Percentiles rank a stretch among this genome's conserved stretches.
phyloP scores from a whole-genome alignment of 163 green algal species.

The Chlorella variabilis region DNA sequence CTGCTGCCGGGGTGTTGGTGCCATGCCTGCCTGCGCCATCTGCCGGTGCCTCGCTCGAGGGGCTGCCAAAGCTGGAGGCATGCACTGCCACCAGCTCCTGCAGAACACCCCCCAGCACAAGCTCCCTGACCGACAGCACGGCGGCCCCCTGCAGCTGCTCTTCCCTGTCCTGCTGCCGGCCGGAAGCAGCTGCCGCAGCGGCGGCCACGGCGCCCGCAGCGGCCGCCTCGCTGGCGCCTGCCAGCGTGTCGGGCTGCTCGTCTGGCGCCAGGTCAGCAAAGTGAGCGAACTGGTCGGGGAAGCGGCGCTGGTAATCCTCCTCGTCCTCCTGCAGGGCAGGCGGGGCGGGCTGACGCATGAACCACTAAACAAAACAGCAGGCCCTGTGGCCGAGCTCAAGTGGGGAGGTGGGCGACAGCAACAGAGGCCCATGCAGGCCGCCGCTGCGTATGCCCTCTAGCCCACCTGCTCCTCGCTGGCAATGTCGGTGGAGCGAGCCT shows the following conservation, averaged over 20 bases:
- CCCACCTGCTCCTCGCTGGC: conserved; percentile 71
- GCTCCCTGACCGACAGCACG: conserved; percentile 40
- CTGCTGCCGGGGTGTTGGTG: too few species aligned
- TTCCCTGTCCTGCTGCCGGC: background rate
- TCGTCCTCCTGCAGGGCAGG: conserved; percentile 81
- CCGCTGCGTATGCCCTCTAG: background rate
- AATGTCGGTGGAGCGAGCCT: conserved; percentile 60
- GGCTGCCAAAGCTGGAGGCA: conserved; percentile 19
- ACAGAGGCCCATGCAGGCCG: too few species aligned
- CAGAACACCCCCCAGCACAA: conserved; percentile 79
- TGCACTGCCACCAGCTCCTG: conserved; percentile 77
- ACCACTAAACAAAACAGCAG: background rate
- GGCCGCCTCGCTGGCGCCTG: conserved; percentile 22
- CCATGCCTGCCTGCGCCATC: background rate
- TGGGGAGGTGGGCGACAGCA: too few species aligned
- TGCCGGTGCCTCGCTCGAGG: too few species aligned
- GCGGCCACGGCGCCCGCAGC: background rate
- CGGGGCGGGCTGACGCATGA: too few species aligned
- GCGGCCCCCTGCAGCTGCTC: conserved; percentile 43
- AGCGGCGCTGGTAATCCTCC: conserved; percentile 70
- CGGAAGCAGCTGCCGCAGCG: background rate
- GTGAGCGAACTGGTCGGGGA: conserved; percentile 72
- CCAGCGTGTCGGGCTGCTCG: conserved; percentile 34
- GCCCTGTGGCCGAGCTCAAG: too few species aligned
- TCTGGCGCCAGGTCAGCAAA: conserved; percentile 79